Evolutionary conservation across 2,329 filamentous ascomycete species (phyloP).

Genomic region (Capronia americana): DNA sequence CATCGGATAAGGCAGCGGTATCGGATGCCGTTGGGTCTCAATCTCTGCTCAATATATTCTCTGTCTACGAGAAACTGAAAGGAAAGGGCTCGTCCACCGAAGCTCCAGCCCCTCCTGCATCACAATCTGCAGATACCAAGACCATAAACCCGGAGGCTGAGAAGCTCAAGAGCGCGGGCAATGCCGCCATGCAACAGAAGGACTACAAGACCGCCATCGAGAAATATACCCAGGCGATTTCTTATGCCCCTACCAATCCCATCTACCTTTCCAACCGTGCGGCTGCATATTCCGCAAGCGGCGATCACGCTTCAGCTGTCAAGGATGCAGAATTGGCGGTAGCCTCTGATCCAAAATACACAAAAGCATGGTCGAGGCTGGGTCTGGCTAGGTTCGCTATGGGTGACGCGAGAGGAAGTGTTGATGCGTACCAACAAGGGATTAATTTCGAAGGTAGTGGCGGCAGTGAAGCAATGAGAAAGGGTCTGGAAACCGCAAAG

Average conservation of each 20-base stretch:
- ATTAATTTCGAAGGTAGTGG: slow-evolving; percentile 94
- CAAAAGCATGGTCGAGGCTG: slow-evolving; percentile 94
- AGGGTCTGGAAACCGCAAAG: slow-evolving; percentile 93
- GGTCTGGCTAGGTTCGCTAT: slow-evolving; percentile 91
- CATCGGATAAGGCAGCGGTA: slow-evolving; percentile 74
- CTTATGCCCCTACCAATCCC: slow-evolving; percentile 80
- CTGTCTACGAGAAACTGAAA: slow-evolving; percentile 94
- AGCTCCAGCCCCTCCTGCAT: slow-evolving; percentile 48
- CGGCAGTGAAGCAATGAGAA: slow-evolving; percentile 96
- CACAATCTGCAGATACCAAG: slow-evolving; percentile 46
- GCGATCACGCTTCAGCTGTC: slow-evolving; percentile 82
- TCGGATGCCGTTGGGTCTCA: slow-evolving; percentile 81
- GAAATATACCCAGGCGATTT: slow-evolving; percentile 85
- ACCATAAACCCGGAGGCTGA: slow-evolving; percentile 74
- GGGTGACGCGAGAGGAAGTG: slow-evolving; percentile 85
- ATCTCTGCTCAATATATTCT: slow-evolving; percentile 88
- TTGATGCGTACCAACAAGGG: slow-evolving; percentile 92
- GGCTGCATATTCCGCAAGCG: slow-evolving; percentile 84
- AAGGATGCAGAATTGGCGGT: slow-evolving; percentile 91
- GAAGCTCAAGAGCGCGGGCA: slow-evolving; percentile 85
- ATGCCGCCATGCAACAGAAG: slow-evolving; percentile 93
- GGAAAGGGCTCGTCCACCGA: slow-evolving; percentile 60
- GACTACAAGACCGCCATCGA: slow-evolving; percentile 84
- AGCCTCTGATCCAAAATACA: slow-evolving; percentile 86
- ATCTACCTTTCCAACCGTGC: slow-evolving; percentile 98